Conservation (phyloP, 2,329 filamentous ascomycete species). For the Cercospora sp. region DNA sequence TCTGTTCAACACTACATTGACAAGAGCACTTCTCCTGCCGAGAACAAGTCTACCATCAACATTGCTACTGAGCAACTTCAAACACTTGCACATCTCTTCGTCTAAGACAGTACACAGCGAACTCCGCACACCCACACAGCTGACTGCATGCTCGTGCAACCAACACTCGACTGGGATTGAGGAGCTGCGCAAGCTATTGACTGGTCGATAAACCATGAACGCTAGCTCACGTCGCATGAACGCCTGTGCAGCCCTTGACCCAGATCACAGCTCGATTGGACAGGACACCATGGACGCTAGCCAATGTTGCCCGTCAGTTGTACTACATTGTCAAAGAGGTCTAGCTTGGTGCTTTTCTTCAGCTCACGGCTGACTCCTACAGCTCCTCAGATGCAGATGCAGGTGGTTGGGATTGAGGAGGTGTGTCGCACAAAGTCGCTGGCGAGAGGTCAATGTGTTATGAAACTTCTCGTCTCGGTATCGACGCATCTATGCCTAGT, state of each 20-base stretch:
- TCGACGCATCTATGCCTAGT: not conserved
- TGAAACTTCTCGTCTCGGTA: not conserved
- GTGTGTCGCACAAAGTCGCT: not conserved
- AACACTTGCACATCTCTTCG: not conserved
- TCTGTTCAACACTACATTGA: not conserved
- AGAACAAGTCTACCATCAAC: not conserved
- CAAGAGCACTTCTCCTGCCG: not conserved
- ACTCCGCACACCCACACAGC: not conserved
- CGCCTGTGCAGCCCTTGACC: slow-evolving; percentile 6
- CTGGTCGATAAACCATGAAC: not conserved
- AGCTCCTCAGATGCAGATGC: not conserved
- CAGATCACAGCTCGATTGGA: not conserved
- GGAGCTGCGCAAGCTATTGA: not conserved
- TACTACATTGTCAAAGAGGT: not conserved
- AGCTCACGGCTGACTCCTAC: not conserved
- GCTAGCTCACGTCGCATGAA: slow-evolving; percentile 4
- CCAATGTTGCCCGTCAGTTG: not conserved
- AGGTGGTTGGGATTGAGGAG: not conserved
- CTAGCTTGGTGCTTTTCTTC: not conserved
- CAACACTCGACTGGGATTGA: not conserved
- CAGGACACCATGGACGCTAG: not conserved
- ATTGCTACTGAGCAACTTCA: not conserved
- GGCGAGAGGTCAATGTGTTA: not conserved
- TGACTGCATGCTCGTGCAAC: not conserved
- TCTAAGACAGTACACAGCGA: not conserved